Conservation (phyloP, 2,329 filamentous ascomycete species). For the Aspergillus sp. region DNA sequence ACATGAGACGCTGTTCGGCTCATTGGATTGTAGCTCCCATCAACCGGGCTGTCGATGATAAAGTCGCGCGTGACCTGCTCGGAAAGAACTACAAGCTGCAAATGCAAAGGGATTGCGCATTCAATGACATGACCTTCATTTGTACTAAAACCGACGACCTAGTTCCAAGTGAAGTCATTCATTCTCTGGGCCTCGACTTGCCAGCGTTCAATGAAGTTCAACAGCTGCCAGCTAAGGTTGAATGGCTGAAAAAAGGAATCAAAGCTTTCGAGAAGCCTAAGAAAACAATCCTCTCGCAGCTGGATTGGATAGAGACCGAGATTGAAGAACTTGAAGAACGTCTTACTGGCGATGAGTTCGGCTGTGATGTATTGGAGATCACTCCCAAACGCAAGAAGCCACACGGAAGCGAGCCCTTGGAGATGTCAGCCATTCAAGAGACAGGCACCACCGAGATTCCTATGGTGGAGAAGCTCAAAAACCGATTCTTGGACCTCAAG, state of each 20-base stretch:
- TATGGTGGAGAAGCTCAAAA: not conserved
- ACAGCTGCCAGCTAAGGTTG: not conserved
- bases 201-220: not conserved
- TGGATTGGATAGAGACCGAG: not conserved
- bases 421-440: too few species aligned
- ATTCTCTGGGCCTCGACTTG: conserved; percentile 40
- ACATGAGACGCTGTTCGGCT: conserved; percentile 15
- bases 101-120: conserved; percentile 60
- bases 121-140: conserved; percentile 60
- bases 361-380: not conserved
- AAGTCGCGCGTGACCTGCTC: conserved; percentile 58
- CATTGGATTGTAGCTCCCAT: conserved; percentile 42
- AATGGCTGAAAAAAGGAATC: not conserved
- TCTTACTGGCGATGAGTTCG: not conserved
- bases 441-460: not conserved
- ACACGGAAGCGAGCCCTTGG: too few species aligned
- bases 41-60: conserved; percentile 61
- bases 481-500: not conserved
- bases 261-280: not conserved
- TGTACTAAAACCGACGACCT: conserved; percentile 67
- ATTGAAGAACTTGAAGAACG: conserved; percentile 1
- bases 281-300: not conserved
- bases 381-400: not conserved
- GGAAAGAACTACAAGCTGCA: conserved; percentile 61
- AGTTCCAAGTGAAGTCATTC: conserved; percentile 48